Conservation (phyloP, 2,329 filamentous ascomycete genomes). For the Lecanicillium sp. region DNA sequence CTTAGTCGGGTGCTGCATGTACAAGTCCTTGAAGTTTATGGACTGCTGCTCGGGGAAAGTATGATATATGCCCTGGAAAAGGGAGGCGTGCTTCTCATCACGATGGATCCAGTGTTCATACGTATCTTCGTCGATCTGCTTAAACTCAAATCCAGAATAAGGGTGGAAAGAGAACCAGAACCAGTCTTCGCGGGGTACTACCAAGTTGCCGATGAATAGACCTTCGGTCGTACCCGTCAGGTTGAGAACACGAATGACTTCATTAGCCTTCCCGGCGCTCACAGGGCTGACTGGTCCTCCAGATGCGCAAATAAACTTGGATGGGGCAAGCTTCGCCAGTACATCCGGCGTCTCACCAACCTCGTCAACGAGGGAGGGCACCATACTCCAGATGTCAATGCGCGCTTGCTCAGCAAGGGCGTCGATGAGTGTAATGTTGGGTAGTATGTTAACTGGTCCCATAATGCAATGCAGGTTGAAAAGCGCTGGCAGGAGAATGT, state of each 20-base stretch:
- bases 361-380: slow-evolving; percentile 31
- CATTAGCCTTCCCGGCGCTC: slow-evolving; percentile 25
- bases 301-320: slow-evolving; percentile 32
- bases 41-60: slow-evolving; percentile 24
- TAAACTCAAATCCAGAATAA: slow-evolving; percentile 30
- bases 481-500: slow-evolving; percentile 32
- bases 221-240: slow-evolving; percentile 30
- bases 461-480: slow-evolving; percentile 31
- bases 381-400: slow-evolving; percentile 34
- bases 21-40: slow-evolving; percentile 27
- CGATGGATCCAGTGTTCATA: slow-evolving; percentile 29
- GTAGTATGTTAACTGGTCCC: slow-evolving; percentile 28
- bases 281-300: slow-evolving; percentile 27
- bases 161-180: slow-evolving; percentile 29
- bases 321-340: slow-evolving; percentile 24
- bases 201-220: slow-evolving; percentile 28
- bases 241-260: slow-evolving; percentile 28
- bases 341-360: slow-evolving; percentile 26
- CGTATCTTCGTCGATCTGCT: slow-evolving; percentile 23
- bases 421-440: slow-evolving; percentile 31
- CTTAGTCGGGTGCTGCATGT: slow-evolving; percentile 23
- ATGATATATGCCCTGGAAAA: slow-evolving; percentile 30
- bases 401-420: slow-evolving; percentile 26
- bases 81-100: slow-evolving; percentile 21
- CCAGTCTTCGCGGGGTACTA: slow-evolving; percentile 24